Base-by-base conservation (phyloP, 2,329 filamentous ascomycete genomes). In the Neofusicoccum cordaticola region DNA sequence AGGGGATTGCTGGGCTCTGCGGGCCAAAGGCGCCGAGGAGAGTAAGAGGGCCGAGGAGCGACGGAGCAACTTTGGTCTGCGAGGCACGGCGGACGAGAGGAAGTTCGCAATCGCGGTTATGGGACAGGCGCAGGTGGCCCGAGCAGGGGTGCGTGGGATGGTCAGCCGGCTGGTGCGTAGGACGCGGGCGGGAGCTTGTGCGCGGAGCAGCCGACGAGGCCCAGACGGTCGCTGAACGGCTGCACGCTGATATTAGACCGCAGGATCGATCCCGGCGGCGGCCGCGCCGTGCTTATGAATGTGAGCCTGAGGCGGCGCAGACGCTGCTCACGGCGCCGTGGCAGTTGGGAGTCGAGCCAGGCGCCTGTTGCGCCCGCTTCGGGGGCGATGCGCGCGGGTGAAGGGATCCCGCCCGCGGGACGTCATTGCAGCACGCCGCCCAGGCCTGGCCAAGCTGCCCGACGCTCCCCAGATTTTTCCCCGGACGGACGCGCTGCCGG, bases 1-100 rank as follows among this genome's bases (percentile, higher is more conserved):
- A 57, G 52, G 13, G 52, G 37, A 42, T 15, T 27, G 37, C 51
- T 27, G 45, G 44, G 31, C 42, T 37, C 13, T 22, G 34, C 44
- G 58, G 58, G 44, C 45, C 37, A 62, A 62, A 31, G 44, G 58
- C 58, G 37, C 62, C 48, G 62, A 58, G 62, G 52, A 60, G 41
- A 64, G 53, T 34, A 64, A 45, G 13, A 50, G 19, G 48, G 39
- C 61, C 47, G 61, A 52, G 48, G 50, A 47, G 41, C 42, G 41
- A 44, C 31, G 44, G 17, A 42, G 42, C 4, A 17, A 13, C n/a
- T 22, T 13, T 11, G 31, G 56, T 60, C n/a, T 41, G 41, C 45
- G 56, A 60, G 31, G 12, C 19, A 35, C 41, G 56, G 47, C 64
- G 64, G 64, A 65, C 64, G 64, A 65, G 64, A 65, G 64, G 64